Conservation (phyloP, 345 rosid genomes). For the Citrus australasica region DNA sequence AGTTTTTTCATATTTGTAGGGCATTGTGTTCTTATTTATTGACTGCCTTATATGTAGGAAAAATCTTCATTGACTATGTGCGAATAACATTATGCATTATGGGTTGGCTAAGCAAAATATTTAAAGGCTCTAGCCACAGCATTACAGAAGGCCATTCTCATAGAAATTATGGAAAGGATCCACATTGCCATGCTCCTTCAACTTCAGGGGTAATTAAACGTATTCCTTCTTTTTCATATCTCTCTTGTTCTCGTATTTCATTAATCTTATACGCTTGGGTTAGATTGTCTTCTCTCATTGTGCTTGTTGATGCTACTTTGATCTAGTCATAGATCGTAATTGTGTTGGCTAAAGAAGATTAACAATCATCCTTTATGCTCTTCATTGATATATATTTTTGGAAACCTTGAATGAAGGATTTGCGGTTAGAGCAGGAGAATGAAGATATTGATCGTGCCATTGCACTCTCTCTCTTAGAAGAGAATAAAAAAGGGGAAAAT, state of each 20-base stretch:
- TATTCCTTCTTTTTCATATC: neutral
- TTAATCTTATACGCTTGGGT: neutral
- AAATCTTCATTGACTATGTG: slow-evolving; percentile 41
- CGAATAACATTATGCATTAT: slow-evolving; percentile 45
- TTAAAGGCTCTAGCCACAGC: slow-evolving; percentile 72
- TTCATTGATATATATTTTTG: slow-evolving; percentile 6
- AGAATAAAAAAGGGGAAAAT: slow-evolving; percentile 38
- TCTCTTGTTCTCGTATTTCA: neutral
- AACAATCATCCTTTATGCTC: neutral
- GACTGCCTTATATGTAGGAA: slow-evolving; percentile 34
- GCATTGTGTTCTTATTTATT: neutral
- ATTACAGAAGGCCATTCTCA: slow-evolving; percentile 43
- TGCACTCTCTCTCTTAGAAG: slow-evolving; percentile 77
- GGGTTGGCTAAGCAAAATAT: slow-evolving; percentile 88
- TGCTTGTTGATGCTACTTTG: neutral
- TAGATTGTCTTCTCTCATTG: neutral
- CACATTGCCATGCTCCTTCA: slow-evolving; percentile 51
- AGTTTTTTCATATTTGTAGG: neutral
- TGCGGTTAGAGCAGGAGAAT: slow-evolving; percentile 50
- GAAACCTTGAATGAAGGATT: slow-evolving; percentile 39
- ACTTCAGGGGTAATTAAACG: slow-evolving; percentile 56
- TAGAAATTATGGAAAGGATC: slow-evolving; percentile 43
- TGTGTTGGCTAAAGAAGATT: neutral
- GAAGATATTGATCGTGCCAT: slow-evolving; percentile 85
- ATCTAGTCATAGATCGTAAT: neutral